Percentiles rank a stretch among this genome's conserved stretches.
Conservation (phyloP, 2,329 filamentous ascomycete genomes). For the Aspergillus unguis region DNA sequence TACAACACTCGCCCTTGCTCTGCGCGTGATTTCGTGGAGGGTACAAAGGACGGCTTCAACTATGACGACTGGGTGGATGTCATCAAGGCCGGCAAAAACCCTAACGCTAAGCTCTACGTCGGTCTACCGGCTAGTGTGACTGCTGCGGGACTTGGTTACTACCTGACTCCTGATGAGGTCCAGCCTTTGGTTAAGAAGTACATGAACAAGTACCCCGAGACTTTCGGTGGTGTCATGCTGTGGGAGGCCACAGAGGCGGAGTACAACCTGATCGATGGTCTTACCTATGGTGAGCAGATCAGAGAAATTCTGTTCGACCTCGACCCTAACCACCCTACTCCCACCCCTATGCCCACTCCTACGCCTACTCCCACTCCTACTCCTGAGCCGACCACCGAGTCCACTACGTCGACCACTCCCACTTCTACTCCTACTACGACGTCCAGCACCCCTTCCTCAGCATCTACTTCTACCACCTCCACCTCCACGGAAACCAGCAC, state of each 20-base stretch:
- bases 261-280: slow-evolving; percentile 44
- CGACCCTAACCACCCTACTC: slow-evolving; percentile 24
- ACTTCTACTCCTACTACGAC: slow-evolving; percentile 6
- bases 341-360: slow-evolving; percentile 18
- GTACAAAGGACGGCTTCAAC: slow-evolving; percentile 40
- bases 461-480: slow-evolving; percentile 9
- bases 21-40: slow-evolving; percentile 42
- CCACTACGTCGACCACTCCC: neutral
- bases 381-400: neutral
- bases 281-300: slow-evolving; percentile 47
- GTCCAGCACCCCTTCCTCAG: slow-evolving; percentile 10
- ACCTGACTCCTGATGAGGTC: slow-evolving; percentile 48
- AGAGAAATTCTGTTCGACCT: slow-evolving; percentile 42
- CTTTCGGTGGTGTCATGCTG: slow-evolving; percentile 59
- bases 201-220: slow-evolving; percentile 36
- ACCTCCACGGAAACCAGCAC: slow-evolving; percentile 13
- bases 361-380: slow-evolving; percentile 9
- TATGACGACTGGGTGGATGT: slow-evolving; percentile 46
- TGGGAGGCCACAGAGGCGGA: slow-evolving; percentile 55
- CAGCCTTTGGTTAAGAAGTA: slow-evolving; percentile 45
- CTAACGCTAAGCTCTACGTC: slow-evolving; percentile 52
- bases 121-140: slow-evolving; percentile 45
- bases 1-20: slow-evolving; percentile 55
- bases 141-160: slow-evolving; percentile 37
- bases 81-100: slow-evolving; percentile 37